These are phyloP conservation scores for Scedosporium boydii DNA, from an alignment of 2,329 filamentous ascomycete genomes.

Conservation along the genomic window DNA sequence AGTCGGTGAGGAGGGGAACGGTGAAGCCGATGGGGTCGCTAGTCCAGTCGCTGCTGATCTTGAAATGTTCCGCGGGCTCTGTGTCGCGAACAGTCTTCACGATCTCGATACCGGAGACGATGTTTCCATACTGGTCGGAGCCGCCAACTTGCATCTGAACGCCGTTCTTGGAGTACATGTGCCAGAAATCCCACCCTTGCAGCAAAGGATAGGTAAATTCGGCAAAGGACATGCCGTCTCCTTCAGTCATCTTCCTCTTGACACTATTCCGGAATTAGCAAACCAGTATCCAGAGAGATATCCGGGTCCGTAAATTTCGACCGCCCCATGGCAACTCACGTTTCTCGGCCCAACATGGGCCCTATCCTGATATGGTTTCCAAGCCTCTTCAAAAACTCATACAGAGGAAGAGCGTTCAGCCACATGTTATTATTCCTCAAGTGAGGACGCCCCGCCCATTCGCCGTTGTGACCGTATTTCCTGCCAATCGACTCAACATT, in stretches of 20 bases:
- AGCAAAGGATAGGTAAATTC: conserved; percentile 91
- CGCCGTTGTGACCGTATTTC: conserved; percentile 53
- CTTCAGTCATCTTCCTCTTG: conserved; percentile 71
- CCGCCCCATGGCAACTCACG: conserved; percentile 44
- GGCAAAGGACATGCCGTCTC: conserved; percentile 86
- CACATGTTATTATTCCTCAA: conserved; percentile 77
- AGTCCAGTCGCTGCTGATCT: conserved; percentile 30
- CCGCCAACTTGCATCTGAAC: conserved; percentile 87
- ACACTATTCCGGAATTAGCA: conserved; percentile 36
- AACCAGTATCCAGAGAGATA: background rate
- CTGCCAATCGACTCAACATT: conserved; percentile 60
- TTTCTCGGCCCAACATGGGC: conserved; percentile 80
- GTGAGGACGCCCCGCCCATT: conserved; percentile 57
- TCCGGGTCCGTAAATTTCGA: background rate
- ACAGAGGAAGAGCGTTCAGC: conserved; percentile 62
- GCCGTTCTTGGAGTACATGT: conserved; percentile 58
- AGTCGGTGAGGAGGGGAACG: conserved; percentile 78
- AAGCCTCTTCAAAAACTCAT: conserved; percentile 66
- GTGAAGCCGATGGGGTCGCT: conserved; percentile 74
- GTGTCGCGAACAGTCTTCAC: conserved; percentile 63
- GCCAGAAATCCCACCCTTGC: conserved; percentile 96
- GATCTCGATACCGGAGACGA: conserved; percentile 78
- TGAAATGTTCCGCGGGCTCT: conserved; percentile 34
- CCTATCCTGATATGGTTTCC: conserved; percentile 70
- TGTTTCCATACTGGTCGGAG: conserved; percentile 94